Conservation (phyloP, 1,284 basidiomycete genomes). For the Phylloboletellus chloephorus region DNA sequence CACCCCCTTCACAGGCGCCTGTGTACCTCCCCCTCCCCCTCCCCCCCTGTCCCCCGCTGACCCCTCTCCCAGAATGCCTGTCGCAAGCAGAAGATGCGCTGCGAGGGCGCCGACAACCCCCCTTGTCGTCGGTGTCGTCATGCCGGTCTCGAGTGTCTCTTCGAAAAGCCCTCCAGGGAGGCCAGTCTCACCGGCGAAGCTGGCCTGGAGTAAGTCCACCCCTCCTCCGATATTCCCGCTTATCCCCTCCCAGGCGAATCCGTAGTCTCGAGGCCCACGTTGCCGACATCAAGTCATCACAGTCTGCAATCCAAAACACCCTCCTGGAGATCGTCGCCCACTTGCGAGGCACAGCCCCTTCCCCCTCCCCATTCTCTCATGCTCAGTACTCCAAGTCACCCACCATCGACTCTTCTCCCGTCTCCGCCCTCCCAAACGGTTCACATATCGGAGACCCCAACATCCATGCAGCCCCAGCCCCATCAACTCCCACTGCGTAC, state of each 20-base stretch:
- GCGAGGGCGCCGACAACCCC: conserved; percentile 86
- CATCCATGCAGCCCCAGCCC: conserved; percentile 23
- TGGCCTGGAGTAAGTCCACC: conserved; percentile 70
- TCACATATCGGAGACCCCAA: conserved; percentile 23
- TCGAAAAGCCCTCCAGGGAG: conserved; percentile 84
- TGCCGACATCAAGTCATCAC: conserved; percentile 64
- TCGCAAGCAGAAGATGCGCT: conserved; percentile 83
- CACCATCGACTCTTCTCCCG: conserved; percentile 53
- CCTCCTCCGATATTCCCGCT: conserved; percentile 10
- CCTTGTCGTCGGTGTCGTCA: conserved; percentile 87
- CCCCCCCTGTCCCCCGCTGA: conserved; percentile 6
- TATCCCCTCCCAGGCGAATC: conserved; percentile 59
- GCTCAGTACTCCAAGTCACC: conserved; percentile 57
- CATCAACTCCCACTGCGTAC: conserved; percentile 27
- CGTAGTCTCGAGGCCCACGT: conserved; percentile 81
- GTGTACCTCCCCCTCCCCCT: conserved; percentile 42
- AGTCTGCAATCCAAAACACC: conserved; percentile 66
- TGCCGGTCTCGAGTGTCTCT: conserved; percentile 79
- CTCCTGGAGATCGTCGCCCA: conserved; percentile 73
- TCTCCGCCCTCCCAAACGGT: conserved; percentile 44
- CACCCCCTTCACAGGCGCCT: conserved; percentile 52
- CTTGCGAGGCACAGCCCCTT: conserved; percentile 47
- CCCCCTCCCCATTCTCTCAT: conserved; percentile 55
- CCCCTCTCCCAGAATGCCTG: conserved; percentile 61
- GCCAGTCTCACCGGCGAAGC: conserved; percentile 81